Conservation (phyloP, 306 rosid species). For the Dalbergia oliveri region DNA sequence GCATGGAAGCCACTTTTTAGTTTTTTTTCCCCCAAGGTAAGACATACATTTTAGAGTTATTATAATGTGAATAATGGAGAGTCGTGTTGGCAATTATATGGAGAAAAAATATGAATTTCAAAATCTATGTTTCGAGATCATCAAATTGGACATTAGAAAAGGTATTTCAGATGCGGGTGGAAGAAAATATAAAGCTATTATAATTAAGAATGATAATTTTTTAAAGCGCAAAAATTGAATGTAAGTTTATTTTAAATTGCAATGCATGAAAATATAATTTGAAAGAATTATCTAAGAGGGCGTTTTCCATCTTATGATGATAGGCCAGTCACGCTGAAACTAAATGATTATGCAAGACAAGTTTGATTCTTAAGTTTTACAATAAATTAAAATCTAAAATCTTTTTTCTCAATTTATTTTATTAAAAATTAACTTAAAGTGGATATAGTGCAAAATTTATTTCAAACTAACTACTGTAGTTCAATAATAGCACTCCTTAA, state of each 20-base stretch:
- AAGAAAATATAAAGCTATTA: neutral
- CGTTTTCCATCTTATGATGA: no score
- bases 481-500: no score
- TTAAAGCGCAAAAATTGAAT: neutral
- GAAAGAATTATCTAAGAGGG: no score
- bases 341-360: no score
- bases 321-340: no score
- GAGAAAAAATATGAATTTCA: neutral
- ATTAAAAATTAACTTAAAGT: no score
- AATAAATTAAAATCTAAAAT: no score
- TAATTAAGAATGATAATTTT: neutral
- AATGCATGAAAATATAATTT: no score
- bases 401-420: no score
- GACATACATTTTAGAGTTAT: neutral
- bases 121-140: neutral
- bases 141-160: neutral
- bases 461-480: no score
- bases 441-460: no score
- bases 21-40: neutral
- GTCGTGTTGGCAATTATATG: neutral
- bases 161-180: neutral
- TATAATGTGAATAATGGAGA: neutral
- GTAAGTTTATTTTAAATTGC: neutral
- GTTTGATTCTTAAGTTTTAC: no score
- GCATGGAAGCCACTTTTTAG: neutral